Evolutionary conservation across 2,329 filamentous ascomycete genomes (phyloP).

Genomic region (Aspergillus chevalieri): DNA sequence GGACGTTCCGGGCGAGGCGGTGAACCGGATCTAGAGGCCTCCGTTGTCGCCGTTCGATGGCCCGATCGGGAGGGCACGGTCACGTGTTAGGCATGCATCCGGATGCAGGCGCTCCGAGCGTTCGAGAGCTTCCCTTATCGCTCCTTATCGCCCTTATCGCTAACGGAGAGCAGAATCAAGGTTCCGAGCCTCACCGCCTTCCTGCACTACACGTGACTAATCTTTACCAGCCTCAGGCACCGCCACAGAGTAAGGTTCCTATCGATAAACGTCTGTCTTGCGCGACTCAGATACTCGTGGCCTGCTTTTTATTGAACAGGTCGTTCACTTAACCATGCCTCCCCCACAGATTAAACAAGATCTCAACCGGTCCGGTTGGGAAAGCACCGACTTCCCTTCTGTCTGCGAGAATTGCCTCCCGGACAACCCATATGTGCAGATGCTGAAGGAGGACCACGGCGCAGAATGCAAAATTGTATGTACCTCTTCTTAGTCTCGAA

Average conservation of each 20-base stretch:
- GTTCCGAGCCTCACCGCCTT: too few species aligned
- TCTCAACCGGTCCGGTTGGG: constrained; percentile 91
- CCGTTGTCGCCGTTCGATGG: not conserved
- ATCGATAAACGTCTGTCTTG: constrained; percentile 9
- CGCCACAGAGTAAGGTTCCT: constrained; percentile 3
- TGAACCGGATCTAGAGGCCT: constrained; percentile 1
- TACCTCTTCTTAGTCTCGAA: not conserved
- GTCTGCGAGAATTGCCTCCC: constrained; percentile 81
- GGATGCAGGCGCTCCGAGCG: not conserved
- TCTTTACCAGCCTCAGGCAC: not conserved
- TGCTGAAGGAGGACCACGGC: constrained; percentile 96
- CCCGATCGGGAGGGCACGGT: constrained; percentile 1
- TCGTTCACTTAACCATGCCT: constrained; percentile 45
- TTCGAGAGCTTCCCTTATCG: too few species aligned
- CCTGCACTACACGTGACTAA: rapidly evolving
- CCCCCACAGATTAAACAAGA: constrained; percentile 94
- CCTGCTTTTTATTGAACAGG: not conserved
- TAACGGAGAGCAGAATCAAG: too few species aligned
- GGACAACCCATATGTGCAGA: constrained; percentile 96
- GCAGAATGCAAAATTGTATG: constrained; percentile 67
- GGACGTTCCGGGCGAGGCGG: constrained; percentile 3
- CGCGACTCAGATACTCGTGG: not conserved
- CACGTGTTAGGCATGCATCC: constrained; percentile 5
- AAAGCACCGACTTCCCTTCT: constrained; percentile 57
- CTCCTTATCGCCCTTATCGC: too few species aligned